Conservation (phyloP, 148 eudicot genomes). For the Dianthus caryophyllus region DNA sequence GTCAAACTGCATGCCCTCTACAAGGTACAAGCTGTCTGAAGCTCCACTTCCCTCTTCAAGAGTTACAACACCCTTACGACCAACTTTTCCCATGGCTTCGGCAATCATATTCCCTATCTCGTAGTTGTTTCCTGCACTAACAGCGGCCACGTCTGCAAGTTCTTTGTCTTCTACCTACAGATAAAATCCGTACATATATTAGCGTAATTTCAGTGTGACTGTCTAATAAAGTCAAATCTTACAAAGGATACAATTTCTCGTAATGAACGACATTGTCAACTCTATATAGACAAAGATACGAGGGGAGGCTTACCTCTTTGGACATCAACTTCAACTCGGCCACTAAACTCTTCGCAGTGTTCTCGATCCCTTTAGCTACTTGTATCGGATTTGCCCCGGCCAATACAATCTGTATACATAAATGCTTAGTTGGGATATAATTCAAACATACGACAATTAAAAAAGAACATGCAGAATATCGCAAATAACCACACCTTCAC, state of each 20-base stretch:
- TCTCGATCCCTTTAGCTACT: constrained; percentile 67
- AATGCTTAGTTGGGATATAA: not conserved
- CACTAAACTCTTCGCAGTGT: constrained; percentile 55
- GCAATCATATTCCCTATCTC: constrained; percentile 95
- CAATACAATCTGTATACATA: constrained; percentile 51
- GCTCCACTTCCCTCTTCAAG: constrained; percentile 93
- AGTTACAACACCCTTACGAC: constrained; percentile 93
- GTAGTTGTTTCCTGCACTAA: constrained; percentile 96
- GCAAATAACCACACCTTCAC: constrained; percentile 42
- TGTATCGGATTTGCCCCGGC: constrained; percentile 85
- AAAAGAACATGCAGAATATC: not conserved
- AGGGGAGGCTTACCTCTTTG: constrained; percentile 40
- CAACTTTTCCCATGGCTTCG: constrained; percentile 91
- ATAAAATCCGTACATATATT: not conserved
- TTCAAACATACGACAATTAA: not conserved
- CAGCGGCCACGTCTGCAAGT: constrained; percentile 97
- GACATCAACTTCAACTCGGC: constrained; percentile 64
- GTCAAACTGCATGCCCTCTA: constrained; percentile 63
- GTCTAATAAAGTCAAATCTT: no score
- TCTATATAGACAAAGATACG: not conserved
- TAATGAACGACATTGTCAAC: no score
- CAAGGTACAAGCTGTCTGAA: constrained; percentile 53
- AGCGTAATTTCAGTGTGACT: not conserved
- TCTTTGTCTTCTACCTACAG: constrained; percentile 88
- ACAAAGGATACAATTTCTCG: no score